Base-by-base conservation (phyloP, 441 rosid species). In the Euphorbia celastroides region DNA sequence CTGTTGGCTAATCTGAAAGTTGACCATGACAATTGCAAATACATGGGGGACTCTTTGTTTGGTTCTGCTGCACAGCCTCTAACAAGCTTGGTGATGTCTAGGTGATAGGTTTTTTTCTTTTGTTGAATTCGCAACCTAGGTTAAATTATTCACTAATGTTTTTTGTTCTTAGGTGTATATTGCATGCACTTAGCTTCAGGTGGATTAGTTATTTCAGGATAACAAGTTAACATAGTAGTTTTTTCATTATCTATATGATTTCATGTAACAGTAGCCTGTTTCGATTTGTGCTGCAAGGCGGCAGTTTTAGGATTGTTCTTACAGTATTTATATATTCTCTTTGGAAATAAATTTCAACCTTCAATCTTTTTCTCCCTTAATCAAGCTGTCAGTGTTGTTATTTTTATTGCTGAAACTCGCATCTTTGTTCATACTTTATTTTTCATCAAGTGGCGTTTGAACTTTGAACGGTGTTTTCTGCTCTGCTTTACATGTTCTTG, bases 1-100 rank as follows among this genome's bases (percentile, higher is more conserved):
- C 48, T 76, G 61, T 72, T 79, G 14, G 62, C 69, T 27, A 66
- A 82, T 41, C 57, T 79, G 31, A 80, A 78, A 77, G 82, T 78
- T 41, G 88, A 86, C 76, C 76, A 74, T 42, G 93, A 89, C 62
- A 92, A 81, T 77, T 89, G 94, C 81, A 87, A 84, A 70, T 82
- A 74, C 66, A 51, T 74, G 62, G 80, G 85, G 51, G 89, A 76
- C 65, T 70, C 90, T 28, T 52, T 77, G 10, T 87, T 86, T 60
- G 71, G 75, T 57, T 72, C 85, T 55, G 65, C 87, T 25, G 83
- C 73, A 66, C 78, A 81, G 14, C 64, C 80, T 31, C 81, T 81
- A 65, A 73, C 88, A 57, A 81, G 78, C 79, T 70, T 87, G 81
- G 82, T 83, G 41, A 77, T 83, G 92, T 84, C 90, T 64, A 82